Evolutionary conservation across 176 grass and related monocot genomes (phyloP).

Genomic region (Musa beccarii): DNA sequence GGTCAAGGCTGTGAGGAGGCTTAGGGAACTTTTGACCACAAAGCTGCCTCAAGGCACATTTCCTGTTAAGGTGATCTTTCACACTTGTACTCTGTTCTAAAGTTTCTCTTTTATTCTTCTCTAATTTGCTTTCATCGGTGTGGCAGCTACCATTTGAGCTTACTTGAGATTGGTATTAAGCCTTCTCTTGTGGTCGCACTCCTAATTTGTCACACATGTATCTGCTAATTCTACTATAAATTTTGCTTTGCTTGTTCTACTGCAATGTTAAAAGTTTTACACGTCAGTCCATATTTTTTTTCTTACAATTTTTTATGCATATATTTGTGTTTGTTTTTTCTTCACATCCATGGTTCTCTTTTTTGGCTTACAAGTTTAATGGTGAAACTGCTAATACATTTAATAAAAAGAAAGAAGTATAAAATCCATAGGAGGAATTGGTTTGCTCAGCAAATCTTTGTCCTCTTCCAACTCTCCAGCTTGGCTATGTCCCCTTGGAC

Average conservation of each 20-base stretch:
- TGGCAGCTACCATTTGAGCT: not conserved
- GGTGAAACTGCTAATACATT: too few relatives aligned
- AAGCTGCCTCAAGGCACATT: constrained; percentile 84
- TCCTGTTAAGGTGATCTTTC: constrained; percentile 66
- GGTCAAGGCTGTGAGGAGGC: constrained; percentile 92
- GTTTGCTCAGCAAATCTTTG: not conserved
- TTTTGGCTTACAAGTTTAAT: too few relatives aligned
- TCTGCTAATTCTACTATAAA: too few relatives aligned
- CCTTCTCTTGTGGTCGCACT: too few relatives aligned
- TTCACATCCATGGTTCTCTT: too few relatives aligned
- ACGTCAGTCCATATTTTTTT: too few relatives aligned
- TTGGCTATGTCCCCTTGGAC: not conserved
- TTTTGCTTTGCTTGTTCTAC: too few relatives aligned
- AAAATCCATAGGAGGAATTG: not conserved
- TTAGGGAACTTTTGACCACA: constrained; percentile 88
- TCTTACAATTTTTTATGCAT: too few relatives aligned
- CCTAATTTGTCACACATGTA: too few relatives aligned
- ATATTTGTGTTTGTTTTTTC: too few relatives aligned
- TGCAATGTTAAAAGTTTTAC: too few relatives aligned
- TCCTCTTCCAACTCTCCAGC: not conserved
- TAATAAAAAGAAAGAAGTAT: not conserved
- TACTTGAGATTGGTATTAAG: not conserved
- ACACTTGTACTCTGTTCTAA: not conserved
- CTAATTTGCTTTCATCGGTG: not conserved
- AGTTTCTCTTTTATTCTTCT: not conserved